Evolutionary conservation across 306 rosid species (phyloP).

Genomic region (Begonia fuchsioides): DNA sequence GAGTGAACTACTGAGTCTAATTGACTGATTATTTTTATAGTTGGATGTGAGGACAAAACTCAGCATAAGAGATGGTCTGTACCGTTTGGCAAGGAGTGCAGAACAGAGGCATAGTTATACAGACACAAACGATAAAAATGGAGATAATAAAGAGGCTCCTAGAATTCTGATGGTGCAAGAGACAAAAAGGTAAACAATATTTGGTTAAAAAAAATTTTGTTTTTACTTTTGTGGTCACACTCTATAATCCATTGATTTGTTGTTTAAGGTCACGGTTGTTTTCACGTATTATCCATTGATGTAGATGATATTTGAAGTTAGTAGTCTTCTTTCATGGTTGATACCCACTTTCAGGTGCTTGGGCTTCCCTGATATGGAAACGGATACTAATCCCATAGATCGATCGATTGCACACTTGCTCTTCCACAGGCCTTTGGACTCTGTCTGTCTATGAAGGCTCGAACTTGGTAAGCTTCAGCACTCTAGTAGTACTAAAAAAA

Average conservation of each 20-base stretch:
- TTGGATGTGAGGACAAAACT: constrained; percentile 64
- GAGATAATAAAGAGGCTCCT: constrained; percentile 33
- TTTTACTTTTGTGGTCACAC: background rate
- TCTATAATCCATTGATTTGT: too few species aligned
- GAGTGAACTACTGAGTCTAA: background rate
- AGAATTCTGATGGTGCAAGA: constrained; percentile 25
- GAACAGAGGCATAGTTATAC: constrained; percentile 55
- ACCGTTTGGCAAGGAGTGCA: constrained; percentile 88
- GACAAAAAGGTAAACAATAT: constrained; percentile 34
- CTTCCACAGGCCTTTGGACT: constrained; percentile 63
- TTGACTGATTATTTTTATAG: constrained; percentile 20
- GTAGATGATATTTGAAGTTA: too few species aligned
- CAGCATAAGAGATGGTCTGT: constrained; percentile 80
- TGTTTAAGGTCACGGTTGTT: too few species aligned
- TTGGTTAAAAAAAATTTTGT: constrained; percentile 3
- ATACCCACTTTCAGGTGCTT: constrained; percentile 33
- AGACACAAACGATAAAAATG: constrained; percentile 14
- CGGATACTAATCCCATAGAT: constrained; percentile 76
- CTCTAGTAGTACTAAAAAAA: background rate
- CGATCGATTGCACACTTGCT: constrained; percentile 77
- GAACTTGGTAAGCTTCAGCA: constrained; percentile 24
- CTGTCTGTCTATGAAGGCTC: constrained; percentile 23
- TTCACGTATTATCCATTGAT: too few species aligned
- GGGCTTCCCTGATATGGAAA: constrained; percentile 55
- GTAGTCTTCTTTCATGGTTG: too few species aligned